Percentiles rank a stretch among this genome's conserved stretches.
Conservation (phyloP, 2,329 filamentous ascomycete species). For the Lizonia empirigonia region DNA sequence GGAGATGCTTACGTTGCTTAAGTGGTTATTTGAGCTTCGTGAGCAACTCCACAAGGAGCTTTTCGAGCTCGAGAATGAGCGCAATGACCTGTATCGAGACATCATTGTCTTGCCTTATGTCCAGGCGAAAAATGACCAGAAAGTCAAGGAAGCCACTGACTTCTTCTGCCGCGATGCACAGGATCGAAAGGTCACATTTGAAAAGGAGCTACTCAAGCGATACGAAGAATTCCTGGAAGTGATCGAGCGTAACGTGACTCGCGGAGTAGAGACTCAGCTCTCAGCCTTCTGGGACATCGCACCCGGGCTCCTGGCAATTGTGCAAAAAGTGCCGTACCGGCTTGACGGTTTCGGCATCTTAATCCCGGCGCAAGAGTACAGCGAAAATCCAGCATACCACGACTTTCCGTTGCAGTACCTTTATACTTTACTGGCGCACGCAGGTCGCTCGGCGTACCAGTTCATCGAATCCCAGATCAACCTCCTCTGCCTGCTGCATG, state of each 20-base stretch:
- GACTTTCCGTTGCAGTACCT: conserved; percentile 88
- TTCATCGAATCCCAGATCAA: conserved; percentile 97
- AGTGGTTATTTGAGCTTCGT: conserved; percentile 96
- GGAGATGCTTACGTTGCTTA: conserved; percentile 91
- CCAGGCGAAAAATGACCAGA: conserved; percentile 73
- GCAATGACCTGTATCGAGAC: conserved; percentile 83
- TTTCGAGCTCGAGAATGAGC: conserved; percentile 82
- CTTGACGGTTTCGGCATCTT: conserved; percentile 69
- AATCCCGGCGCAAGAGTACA: conserved; percentile 78
- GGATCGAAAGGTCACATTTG: conserved; percentile 72
- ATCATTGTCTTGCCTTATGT: conserved; percentile 84
- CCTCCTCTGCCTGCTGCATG: conserved; percentile 84
- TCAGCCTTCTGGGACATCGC: conserved; percentile 98
- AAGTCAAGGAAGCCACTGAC: conserved; percentile 74
- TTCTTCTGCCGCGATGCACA: conserved; percentile 83
- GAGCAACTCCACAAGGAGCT: conserved; percentile 84
- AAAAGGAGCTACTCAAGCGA: conserved; percentile 73
- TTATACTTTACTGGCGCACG: conserved; percentile 81
- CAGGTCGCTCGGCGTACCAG: conserved; percentile 91
- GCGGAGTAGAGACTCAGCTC: conserved; percentile 88
- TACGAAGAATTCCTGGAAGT: conserved; percentile 77
- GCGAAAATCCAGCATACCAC: conserved; percentile 83
- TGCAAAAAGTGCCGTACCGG: conserved; percentile 77
- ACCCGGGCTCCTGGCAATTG: conserved; percentile 75
- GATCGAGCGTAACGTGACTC: conserved; percentile 81